phyloP scores from a whole-genome alignment of 176 grass and related monocot genomes.

The Pontederia paniculata region DNA sequence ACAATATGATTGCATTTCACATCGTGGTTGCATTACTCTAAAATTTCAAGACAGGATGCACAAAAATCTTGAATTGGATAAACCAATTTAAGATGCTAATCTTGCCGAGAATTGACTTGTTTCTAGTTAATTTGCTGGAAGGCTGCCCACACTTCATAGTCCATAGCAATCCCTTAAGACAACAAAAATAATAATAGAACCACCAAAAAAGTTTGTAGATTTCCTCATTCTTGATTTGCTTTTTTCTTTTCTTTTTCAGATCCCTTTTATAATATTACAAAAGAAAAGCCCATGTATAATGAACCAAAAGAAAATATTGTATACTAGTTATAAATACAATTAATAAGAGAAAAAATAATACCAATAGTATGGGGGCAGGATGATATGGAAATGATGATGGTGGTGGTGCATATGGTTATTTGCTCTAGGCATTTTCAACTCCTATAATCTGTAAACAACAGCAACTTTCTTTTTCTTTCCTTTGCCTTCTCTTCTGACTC shows the following conservation, averaged over 20 bases:
- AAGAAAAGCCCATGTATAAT: slow-evolving; percentile 4
- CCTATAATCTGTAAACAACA: slow-evolving; percentile 25
- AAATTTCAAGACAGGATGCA: too few species aligned
- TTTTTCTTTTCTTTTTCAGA: not conserved
- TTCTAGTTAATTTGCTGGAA: too few species aligned
- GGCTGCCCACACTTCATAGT: too few species aligned
- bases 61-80: too few species aligned
- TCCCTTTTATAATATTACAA: not conserved
- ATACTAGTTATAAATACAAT: slow-evolving; percentile 7
- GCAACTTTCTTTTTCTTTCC: slow-evolving; percentile 19
- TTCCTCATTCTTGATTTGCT: not conserved
- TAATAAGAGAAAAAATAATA: slow-evolving; percentile 14
- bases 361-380: slow-evolving; percentile 7
- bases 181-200: not conserved
- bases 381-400: slow-evolving; percentile 22
- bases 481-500: slow-evolving; percentile 18
- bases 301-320: slow-evolving; percentile 18
- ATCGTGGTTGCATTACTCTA: too few species aligned
- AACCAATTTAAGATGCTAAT: too few species aligned
- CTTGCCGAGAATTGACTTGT: too few species aligned
- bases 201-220: not conserved
- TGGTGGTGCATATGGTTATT: slow-evolving; percentile 20
- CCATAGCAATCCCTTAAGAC: not conserved
- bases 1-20: too few species aligned
- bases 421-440: slow-evolving; percentile 22